These are phyloP conservation scores for Sphagnum fallax DNA, from an alignment of 228 moss, liverwort and hornwort species.

Conservation along the genomic window DNA sequence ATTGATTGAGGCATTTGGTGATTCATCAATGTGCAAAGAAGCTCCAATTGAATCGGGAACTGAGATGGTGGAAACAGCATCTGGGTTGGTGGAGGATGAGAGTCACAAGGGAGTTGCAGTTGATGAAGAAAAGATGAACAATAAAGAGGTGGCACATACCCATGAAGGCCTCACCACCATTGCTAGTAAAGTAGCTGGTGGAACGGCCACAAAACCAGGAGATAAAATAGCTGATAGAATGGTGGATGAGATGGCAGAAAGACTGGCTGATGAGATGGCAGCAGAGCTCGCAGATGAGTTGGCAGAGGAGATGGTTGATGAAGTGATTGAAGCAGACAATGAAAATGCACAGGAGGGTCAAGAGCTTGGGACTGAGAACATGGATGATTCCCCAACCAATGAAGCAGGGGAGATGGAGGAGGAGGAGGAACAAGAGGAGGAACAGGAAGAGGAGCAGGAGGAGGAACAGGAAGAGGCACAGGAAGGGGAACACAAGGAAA, in stretches of 20 bases:
- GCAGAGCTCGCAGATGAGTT: slow-evolving; percentile 24
- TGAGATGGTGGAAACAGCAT: slow-evolving; percentile 21
- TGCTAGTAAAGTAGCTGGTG: too few relatives aligned
- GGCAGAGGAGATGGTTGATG: slow-evolving; percentile 34
- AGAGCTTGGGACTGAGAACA: slow-evolving; percentile 11
- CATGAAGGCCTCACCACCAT: too few relatives aligned
- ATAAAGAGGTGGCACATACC: too few relatives aligned
- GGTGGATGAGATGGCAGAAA: slow-evolving; percentile 35
- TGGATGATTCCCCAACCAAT: slow-evolving; percentile 10
- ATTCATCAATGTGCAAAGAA: slow-evolving; percentile 18
- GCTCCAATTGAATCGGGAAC: slow-evolving; percentile 19
- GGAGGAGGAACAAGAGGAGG: too few relatives aligned
- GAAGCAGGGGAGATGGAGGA: too few relatives aligned
- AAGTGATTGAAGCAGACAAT: slow-evolving; percentile 29
- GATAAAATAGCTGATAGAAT: slow-evolving; percentile 31
- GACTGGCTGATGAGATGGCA: slow-evolving; percentile 34
- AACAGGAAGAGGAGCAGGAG: slow-evolving; percentile 9
- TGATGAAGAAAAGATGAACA: too few relatives aligned
- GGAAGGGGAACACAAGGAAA: slow-evolving; percentile 57
- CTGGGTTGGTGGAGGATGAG: slow-evolving; percentile 38
- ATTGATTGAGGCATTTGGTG: slow-evolving; percentile 12
- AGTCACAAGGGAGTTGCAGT: too few relatives aligned
- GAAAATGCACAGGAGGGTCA: slow-evolving; percentile 14
- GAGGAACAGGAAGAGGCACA: slow-evolving; percentile 31
- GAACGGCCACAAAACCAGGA: slow-evolving; percentile 1